These are phyloP conservation scores for Echium plantagineum DNA, from an alignment of 257 asterid genomes.

Conservation along the genomic window DNA sequence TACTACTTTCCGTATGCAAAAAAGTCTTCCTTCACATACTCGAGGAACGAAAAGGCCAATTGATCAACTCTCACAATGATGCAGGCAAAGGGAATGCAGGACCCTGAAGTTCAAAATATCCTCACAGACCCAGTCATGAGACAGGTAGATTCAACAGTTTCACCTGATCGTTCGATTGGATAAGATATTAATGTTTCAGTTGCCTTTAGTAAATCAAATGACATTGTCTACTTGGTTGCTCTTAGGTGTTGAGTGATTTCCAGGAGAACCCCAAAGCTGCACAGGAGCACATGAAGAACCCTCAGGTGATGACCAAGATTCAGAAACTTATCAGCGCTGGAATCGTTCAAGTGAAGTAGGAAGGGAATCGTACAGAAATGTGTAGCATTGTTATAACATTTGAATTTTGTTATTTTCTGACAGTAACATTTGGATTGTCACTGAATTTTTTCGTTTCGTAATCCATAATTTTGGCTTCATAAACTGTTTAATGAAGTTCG, in stretches of 20 bases:
- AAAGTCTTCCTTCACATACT: no score
- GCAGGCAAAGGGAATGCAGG: slow-evolving; percentile 72
- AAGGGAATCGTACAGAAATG: background rate
- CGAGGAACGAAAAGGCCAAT: background rate
- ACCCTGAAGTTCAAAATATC: slow-evolving; percentile 68
- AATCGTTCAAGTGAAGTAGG: slow-evolving; percentile 49
- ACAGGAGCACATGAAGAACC: slow-evolving; percentile 66
- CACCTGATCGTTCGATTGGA: background rate
- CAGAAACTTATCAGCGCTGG: slow-evolving; percentile 67
- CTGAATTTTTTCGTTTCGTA: no score
- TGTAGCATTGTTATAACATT: background rate
- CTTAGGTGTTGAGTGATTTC: slow-evolving; percentile 44
- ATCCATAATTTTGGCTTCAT: no score
- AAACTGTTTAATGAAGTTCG: no score
- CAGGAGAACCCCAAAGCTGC: slow-evolving; percentile 67
- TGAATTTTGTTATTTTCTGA: no score
- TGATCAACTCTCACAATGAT: background rate
- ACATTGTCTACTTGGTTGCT: background rate
- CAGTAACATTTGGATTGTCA: no score
- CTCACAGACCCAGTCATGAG: slow-evolving; percentile 71
- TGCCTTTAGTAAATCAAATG: background rate
- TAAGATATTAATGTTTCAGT: background rate
- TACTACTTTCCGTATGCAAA: no score
- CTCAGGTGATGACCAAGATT: slow-evolving; percentile 61
- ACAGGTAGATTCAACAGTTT: slow-evolving; percentile 37